phyloP scores from a whole-genome alignment of 768 basidiomycete species.

The Termitomyces sp. region DNA sequence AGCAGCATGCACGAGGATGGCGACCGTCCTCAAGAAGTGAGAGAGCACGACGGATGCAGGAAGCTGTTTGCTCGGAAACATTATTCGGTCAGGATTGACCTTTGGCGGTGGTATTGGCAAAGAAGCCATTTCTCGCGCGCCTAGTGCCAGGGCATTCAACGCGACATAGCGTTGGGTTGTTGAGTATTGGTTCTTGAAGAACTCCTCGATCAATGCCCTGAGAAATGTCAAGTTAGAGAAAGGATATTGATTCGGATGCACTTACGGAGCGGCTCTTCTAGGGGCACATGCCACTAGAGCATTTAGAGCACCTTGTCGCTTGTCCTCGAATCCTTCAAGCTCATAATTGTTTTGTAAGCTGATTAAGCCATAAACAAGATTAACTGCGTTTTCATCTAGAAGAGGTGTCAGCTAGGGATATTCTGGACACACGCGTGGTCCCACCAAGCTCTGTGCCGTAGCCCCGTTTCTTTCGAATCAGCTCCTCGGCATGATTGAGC shows the following conservation, averaged over 20 bases:
- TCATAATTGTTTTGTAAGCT: slow-evolving; percentile 83
- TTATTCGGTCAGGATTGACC: slow-evolving; percentile 27
- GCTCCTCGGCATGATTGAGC: slow-evolving; percentile 70
- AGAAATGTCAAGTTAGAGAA: not conserved
- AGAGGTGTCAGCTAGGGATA: not conserved
- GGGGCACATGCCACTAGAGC: slow-evolving; percentile 84
- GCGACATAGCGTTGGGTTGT: slow-evolving; percentile 80
- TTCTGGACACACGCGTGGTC: slow-evolving; percentile 19
- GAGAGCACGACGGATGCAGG: slow-evolving; percentile 66
- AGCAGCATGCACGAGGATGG: slow-evolving; percentile 79
- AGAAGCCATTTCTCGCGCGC: slow-evolving; percentile 76
- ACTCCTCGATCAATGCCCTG: slow-evolving; percentile 85
- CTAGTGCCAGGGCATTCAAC: slow-evolving; percentile 81
- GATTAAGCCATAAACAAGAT: slow-evolving; percentile 70
- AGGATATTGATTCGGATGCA: slow-evolving; percentile 11
- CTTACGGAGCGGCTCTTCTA: slow-evolving; percentile 76
- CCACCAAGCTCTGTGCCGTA: slow-evolving; percentile 89
- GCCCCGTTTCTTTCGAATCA: slow-evolving; percentile 78
- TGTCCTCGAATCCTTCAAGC: slow-evolving; percentile 71
- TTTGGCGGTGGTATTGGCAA: slow-evolving; percentile 35
- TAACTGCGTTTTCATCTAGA: slow-evolving; percentile 86
- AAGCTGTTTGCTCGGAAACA: slow-evolving; percentile 82
- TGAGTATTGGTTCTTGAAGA: slow-evolving; percentile 93
- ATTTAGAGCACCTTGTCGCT: slow-evolving; percentile 71
- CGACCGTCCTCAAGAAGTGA: slow-evolving; percentile 71